Percentiles rank a stretch among this genome's conserved stretches.
These are phyloP conservation scores for Hordeum vulgare DNA, from an alignment of 176 grass and related monocot genomes.

Conservation along the genomic window MorexV3_pseudomolecules_assembly NC_058522.1:76080417-76080916, in stretches of 20 bases:
- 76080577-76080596: background rate
- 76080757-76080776: background rate
- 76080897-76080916: background rate
- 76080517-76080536: background rate
- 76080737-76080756: background rate
- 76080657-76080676: background rate
- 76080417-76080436: constrained; percentile 8
- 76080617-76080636: background rate
- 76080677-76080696: constrained; percentile 9
- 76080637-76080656: background rate
- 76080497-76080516: constrained; percentile 9
- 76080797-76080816: constrained; percentile 1
- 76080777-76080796: background rate
- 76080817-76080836: constrained; percentile 5
- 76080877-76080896: background rate
- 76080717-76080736: constrained; percentile 1
- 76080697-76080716: background rate
- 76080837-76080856: background rate
- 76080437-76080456: constrained; percentile 1
- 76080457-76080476: constrained; percentile 2
- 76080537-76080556: background rate
- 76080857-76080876: background rate
- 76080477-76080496: constrained; percentile 10
- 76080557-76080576: constrained; percentile 9
- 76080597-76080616: constrained; percentile 5